Percentiles rank a stretch among this genome's conserved stretches.
Evolutionary conservation across 495 filamentous ascomycete genomes (phyloP).

Genomic region (Penicillium egyptiacum): DNA sequence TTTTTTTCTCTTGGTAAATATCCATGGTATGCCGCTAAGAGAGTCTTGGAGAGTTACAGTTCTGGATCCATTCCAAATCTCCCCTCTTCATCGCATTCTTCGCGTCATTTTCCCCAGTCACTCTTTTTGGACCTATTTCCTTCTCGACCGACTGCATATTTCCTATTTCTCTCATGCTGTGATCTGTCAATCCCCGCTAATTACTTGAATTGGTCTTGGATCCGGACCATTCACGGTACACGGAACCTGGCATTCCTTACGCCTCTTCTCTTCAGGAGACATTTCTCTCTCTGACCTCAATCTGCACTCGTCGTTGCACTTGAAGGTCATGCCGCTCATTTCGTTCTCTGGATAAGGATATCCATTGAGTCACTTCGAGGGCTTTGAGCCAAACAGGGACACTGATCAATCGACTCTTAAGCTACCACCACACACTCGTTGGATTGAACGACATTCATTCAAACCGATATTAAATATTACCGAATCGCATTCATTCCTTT

Average conservation of each 20-base stretch:
- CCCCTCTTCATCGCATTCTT: conserved; percentile 13
- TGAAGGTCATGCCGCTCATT: conserved; percentile 30
- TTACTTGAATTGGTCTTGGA: neutral
- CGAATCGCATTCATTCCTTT: neutral
- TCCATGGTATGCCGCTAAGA: conserved; percentile 14
- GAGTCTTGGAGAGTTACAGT: neutral
- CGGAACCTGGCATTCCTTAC: conserved; percentile 8
- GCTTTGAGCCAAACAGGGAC: neutral
- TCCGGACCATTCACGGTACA: conserved; percentile 14
- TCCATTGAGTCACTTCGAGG: conserved; percentile 20
- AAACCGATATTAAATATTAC: neutral
- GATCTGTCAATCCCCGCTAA: conserved; percentile 21
- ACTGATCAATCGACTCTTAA: conserved; percentile 8
- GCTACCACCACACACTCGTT: neutral
- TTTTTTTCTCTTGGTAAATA: conserved; percentile 19
- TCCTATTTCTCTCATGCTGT: conserved; percentile 18
- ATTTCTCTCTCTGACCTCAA: conserved; percentile 6
- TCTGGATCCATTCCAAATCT: conserved; percentile 17
- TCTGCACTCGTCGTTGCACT: conserved; percentile 12
- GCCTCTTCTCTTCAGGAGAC: conserved; percentile 9
- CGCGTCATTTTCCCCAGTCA: conserved; percentile 13
- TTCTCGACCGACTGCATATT: conserved; percentile 5
- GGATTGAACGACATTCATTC: neutral
- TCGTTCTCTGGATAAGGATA: conserved; percentile 19
- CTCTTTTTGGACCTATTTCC: conserved; percentile 3